Conservation (phyloP, 768 basidiomycete species). For the Calocybe gangraenosa region DNA sequence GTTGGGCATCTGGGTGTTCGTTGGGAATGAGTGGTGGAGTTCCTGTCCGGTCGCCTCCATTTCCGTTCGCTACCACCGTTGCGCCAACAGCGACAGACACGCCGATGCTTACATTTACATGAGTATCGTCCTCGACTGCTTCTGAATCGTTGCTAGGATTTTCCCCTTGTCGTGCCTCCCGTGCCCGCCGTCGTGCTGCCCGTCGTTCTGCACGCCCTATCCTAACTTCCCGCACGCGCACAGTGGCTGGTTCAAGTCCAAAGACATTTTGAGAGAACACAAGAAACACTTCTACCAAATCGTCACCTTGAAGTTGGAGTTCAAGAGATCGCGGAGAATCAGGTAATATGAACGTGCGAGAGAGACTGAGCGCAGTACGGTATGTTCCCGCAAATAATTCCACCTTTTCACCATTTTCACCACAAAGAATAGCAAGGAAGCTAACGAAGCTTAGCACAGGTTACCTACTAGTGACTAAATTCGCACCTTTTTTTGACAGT, state of each 20-base stretch:
- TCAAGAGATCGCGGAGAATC: slow-evolving; percentile 88
- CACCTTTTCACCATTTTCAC: slow-evolving; percentile 89
- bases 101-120: slow-evolving; percentile 55
- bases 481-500: slow-evolving; percentile 80
- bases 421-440: slow-evolving; percentile 90
- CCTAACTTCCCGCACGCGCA: slow-evolving; percentile 89
- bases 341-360: slow-evolving; percentile 90
- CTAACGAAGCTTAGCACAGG: slow-evolving; percentile 30
- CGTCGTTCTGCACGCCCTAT: slow-evolving; percentile 86
- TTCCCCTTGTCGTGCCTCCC: slow-evolving; percentile 60
- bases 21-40: slow-evolving; percentile 38
- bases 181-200: slow-evolving; percentile 75
- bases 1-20: slow-evolving; percentile 38
- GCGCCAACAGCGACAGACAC: slow-evolving; percentile 56
- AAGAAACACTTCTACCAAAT: slow-evolving; percentile 87
- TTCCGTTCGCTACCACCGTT: slow-evolving; percentile 30
- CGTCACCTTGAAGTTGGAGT: slow-evolving; percentile 86
- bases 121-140: slow-evolving; percentile 42
- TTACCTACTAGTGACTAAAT: slow-evolving; percentile 1
- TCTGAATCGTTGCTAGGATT: slow-evolving; percentile 39
- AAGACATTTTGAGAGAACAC: slow-evolving; percentile 92
- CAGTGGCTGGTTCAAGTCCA: slow-evolving; percentile 88
- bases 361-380: slow-evolving; percentile 82
- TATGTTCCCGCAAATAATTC: slow-evolving; percentile 92
- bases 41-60: slow-evolving; percentile 24